Evolutionary conservation across 768 basidiomycete genomes (phyloP).

Genomic region (Auriscalpium vulgare): DNA sequence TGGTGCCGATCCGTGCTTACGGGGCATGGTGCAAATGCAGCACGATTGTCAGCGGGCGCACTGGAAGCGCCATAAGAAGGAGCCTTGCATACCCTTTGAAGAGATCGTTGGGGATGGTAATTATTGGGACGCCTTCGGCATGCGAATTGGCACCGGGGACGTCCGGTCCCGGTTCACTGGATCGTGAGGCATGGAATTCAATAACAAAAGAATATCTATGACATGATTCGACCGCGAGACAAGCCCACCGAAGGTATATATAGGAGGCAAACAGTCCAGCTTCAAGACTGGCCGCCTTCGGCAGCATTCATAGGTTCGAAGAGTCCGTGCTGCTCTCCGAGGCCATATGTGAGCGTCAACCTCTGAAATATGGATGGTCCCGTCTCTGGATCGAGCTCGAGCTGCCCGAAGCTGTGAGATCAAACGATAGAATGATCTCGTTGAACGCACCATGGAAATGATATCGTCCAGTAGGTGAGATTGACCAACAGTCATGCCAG

Average conservation of each 20-base stretch:
- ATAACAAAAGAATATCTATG: no score
- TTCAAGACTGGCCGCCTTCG: no score
- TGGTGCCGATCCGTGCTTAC: not conserved
- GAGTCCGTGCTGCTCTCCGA: slow-evolving; percentile 78
- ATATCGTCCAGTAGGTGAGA: slow-evolving; percentile 91
- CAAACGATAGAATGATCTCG: not conserved
- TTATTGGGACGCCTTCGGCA: slow-evolving; percentile 2
- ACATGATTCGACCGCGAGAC: no score
- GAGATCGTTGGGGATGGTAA: slow-evolving; percentile 9
- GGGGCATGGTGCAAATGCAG: not conserved
- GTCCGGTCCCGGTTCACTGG: not conserved
- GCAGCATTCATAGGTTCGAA: slow-evolving; percentile 38
- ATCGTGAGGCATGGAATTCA: no score
- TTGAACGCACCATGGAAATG: slow-evolving; percentile 64
- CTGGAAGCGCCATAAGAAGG: slow-evolving; percentile 13
- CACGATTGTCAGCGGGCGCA: slow-evolving; percentile 10
- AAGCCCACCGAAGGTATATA: no score
- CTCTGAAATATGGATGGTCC: slow-evolving; percentile 51
- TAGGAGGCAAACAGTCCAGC: no score
- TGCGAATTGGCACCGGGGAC: not conserved
- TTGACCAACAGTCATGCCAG: slow-evolving; percentile 81
- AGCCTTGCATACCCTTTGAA: slow-evolving; percentile 6
- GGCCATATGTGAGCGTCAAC: slow-evolving; percentile 73
- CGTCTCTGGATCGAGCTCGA: slow-evolving; percentile 46
- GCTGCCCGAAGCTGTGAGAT: slow-evolving; percentile 33